phyloP scores from a whole-genome alignment of 2,329 filamentous ascomycete genomes.

The Aureobasidium sp. region DNA sequence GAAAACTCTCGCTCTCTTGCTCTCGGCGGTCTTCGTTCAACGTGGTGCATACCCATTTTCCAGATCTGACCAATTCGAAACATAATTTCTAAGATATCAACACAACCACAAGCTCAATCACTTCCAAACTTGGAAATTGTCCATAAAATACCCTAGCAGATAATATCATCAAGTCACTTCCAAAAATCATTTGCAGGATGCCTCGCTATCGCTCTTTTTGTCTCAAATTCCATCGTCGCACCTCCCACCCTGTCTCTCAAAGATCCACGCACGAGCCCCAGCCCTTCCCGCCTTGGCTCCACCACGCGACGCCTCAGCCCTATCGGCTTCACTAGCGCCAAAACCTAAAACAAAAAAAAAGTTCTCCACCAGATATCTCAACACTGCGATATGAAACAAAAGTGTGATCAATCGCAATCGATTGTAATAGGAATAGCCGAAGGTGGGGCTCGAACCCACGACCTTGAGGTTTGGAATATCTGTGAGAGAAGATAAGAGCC shows the following conservation, averaged over 20 bases:
- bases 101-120: not conserved
- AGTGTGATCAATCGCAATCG: not conserved
- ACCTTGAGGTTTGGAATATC: not conserved
- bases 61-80: no score
- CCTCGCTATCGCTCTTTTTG: not conserved
- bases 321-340: not conserved
- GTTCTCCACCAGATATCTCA: not conserved
- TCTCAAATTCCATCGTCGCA: not conserved
- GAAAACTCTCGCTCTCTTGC: no score
- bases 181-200: no score
- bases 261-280: not conserved
- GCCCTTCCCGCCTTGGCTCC: not conserved
- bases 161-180: not conserved
- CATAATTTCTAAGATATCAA: not conserved
- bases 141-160: not conserved
- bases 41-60: no score
- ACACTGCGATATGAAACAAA: not conserved
- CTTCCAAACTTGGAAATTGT: not conserved
- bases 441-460: constrained; percentile 8
- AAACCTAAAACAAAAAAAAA: not conserved
- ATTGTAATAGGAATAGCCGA: constrained; percentile 1
- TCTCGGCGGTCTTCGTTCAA: no score
- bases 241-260: not conserved
- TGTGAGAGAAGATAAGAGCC: constrained; percentile 30
- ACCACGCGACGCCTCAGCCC: not conserved